Conservation (phyloP, 2,329 filamentous ascomycete genomes). For the Ceratocystis colombiana region DNA sequence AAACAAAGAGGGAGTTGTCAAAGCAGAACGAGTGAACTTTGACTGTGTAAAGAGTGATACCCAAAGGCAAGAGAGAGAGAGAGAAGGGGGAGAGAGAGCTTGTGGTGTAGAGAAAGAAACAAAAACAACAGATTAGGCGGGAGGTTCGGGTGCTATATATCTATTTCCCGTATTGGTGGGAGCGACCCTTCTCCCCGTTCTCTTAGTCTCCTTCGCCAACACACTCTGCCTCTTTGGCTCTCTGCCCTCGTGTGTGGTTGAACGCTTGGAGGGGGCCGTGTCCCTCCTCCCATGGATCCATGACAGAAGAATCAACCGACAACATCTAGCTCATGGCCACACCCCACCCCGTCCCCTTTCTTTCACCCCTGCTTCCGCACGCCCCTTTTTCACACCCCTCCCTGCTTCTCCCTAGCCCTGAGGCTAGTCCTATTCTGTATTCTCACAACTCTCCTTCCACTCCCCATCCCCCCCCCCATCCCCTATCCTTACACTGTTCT, state of each 20-base stretch:
- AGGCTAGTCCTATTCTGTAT: not conserved
- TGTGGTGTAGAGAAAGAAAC: conserved; percentile 16
- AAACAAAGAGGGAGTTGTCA: conserved; percentile 27
- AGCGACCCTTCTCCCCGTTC: not conserved
- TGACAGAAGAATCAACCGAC: not conserved
- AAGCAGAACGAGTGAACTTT: conserved; percentile 25
- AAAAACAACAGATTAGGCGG: not conserved
- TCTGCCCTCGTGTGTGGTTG: not conserved
- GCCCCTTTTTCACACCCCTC: not conserved
- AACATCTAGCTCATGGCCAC: too few relatives aligned
- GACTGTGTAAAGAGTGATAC: conserved; percentile 23
- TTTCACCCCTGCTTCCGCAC: not conserved
- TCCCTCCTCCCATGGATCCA: conserved; percentile 2
- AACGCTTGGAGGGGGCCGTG: conserved; percentile 10
- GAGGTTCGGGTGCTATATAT: conserved; percentile 23
- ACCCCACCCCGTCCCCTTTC: not conserved
- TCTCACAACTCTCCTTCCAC: not conserved
- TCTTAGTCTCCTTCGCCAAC: not conserved
- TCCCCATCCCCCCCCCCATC: not conserved
- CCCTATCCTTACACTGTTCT: not conserved
- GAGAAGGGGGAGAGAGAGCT: conserved; percentile 26
- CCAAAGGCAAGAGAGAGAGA: conserved; percentile 19
- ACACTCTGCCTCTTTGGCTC: not conserved
- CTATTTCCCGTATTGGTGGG: not conserved
- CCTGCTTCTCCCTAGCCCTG: not conserved